Base-by-base conservation (phyloP, 2,329 filamentous ascomycete genomes). In the Fusarium redolens region DNA sequence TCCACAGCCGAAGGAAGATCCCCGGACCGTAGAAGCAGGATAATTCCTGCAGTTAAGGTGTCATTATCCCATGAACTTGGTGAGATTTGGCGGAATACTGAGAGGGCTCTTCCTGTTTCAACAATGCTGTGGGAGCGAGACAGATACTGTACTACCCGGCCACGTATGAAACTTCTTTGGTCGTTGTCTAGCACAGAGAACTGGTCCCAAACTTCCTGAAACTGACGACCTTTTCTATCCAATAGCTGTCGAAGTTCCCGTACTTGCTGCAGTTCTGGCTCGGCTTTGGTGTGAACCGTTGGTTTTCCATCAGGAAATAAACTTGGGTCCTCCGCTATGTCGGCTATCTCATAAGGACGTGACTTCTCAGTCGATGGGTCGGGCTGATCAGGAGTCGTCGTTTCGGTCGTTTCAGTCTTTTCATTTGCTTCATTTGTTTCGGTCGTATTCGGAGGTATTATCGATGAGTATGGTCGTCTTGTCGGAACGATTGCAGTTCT, bases 51-150 rank as follows among this genome's bases (percentile, higher is more conserved):
- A 5, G 81, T 74, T 7, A 88, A 80, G 7, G 82, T 63, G 6
- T 79, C 75, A 17, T 84, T 77, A 20, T 82, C 81, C 86, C 86
- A 88, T 11, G 78, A 63, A 0, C 79, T 70, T 4, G 72, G 40
- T 1, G 81, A 74, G 4, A 86, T 75, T 35, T 82, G 77, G 5
- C 79, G 78, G 56, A 88, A 86, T 4, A 89, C 66, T 5, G 84
- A 81, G 7, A 82, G 77, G n/a, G 86, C 81, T 61, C 86, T 83
- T 74, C 81, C 81, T 3, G 82, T 83, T 54, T 88, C 85, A 7
- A 84, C 78, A 13, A 82, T 72, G n/a, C 83, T 82, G 9, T 76
- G 77, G 6, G 86, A 87, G 20, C 73, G 79, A 10, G 84, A 79
- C 14, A 89, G 81, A 51, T 85, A 85, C 4, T 79, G 61, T 3